Conservation (phyloP, 2,329 filamentous ascomycete genomes). For the Dryadomyces quercivorus region DNA sequence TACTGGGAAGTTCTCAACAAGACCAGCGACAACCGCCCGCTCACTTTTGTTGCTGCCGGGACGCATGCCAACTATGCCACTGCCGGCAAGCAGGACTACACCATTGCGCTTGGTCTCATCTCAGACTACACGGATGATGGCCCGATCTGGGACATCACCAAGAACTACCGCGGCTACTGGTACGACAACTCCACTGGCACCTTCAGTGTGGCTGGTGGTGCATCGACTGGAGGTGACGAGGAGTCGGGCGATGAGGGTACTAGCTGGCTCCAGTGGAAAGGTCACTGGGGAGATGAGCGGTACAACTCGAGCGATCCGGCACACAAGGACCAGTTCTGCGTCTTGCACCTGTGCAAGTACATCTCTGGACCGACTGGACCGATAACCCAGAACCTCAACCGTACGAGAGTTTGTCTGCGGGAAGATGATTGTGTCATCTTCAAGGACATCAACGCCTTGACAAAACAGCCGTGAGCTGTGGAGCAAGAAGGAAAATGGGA, state of each 20-base stretch:
- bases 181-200: constrained; percentile 8
- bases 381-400: constrained; percentile 13
- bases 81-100: constrained; percentile 13
- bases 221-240: constrained; percentile 5
- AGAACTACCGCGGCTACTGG: constrained; percentile 16
- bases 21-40: constrained; percentile 7
- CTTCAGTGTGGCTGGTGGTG: constrained; percentile 8
- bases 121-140: constrained; percentile 14
- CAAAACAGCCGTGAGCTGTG: constrained; percentile 7
- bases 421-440: constrained; percentile 10
- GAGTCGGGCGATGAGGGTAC: constrained; percentile 5
- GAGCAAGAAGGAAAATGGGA: background rate
- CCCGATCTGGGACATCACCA: constrained; percentile 13
- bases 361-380: constrained; percentile 14
- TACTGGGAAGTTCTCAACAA: constrained; percentile 11
- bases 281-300: constrained; percentile 15
- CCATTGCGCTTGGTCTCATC: constrained; percentile 11
- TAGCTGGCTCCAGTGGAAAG: constrained; percentile 13
- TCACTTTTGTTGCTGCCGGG: constrained; percentile 12
- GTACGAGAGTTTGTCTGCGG: constrained; percentile 12
- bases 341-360: constrained; percentile 14
- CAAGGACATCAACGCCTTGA: constrained; percentile 11
- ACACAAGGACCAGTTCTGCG: constrained; percentile 12
- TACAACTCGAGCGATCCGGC: constrained; percentile 7
- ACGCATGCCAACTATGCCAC: constrained; percentile 16